Percentiles rank a stretch among this genome's conserved stretches.
Conservation (phyloP, 495 filamentous ascomycete genomes). For the Neurospora hispaniola region DNA sequence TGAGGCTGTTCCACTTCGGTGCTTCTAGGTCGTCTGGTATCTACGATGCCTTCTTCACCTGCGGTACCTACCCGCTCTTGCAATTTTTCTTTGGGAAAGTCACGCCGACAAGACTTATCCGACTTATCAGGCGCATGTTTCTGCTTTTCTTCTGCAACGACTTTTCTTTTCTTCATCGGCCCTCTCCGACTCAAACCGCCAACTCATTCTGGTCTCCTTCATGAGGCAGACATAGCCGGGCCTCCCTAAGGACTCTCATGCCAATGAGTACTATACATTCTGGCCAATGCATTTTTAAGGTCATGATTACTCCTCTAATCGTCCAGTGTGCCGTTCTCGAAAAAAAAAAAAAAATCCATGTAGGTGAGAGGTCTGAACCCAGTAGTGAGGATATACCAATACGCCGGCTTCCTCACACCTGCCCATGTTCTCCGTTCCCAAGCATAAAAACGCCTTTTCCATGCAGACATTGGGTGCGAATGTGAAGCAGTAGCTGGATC, state of each 20-base stretch:
- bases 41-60: background rate
- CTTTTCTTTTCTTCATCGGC: background rate
- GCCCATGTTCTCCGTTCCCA: background rate
- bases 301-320: constrained; percentile 11
- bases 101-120: background rate
- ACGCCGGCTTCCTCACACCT: background rate
- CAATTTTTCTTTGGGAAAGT: background rate
- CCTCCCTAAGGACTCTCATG: background rate
- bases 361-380: background rate
- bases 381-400: background rate
- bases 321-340: background rate
- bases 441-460: constrained; percentile 22
- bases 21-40: background rate
- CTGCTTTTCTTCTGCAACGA: background rate
- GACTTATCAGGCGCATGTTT: background rate
- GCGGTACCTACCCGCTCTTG: background rate
- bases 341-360: background rate
- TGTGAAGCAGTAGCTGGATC: constrained; percentile 2
- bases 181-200: background rate
- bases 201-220: background rate
- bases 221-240: background rate
- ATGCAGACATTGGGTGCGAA: constrained; percentile 12
- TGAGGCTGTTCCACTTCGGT: background rate
- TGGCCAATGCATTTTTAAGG: constrained; percentile 16
- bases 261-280: background rate